Conservation (phyloP, 768 basidiomycete species). For the Lactarius quietus region DNA sequence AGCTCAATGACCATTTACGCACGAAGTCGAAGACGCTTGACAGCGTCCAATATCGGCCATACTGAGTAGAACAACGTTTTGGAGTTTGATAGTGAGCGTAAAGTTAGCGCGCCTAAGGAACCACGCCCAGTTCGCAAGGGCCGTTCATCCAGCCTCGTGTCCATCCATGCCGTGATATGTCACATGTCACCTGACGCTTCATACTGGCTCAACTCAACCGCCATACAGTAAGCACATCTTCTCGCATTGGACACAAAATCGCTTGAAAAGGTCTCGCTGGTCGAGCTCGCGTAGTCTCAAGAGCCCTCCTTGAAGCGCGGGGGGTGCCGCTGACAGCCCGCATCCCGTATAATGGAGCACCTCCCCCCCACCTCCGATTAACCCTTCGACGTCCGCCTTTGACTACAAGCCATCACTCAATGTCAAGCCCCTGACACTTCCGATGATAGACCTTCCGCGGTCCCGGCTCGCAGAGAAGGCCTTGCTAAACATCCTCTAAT, state of each 20-base stretch:
- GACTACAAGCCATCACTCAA: slow-evolving; percentile 86
- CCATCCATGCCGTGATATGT: too few species aligned
- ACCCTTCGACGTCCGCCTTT: slow-evolving; percentile 91
- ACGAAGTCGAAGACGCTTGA: neutral
- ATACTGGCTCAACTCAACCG: too few species aligned
- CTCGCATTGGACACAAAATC: too few species aligned
- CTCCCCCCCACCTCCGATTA: slow-evolving; percentile 68
- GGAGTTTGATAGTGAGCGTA: neutral
- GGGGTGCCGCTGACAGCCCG: slow-evolving; percentile 21
- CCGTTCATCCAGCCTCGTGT: too few species aligned
- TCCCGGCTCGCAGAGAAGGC: slow-evolving; percentile 85
- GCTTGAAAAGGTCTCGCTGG: slow-evolving; percentile 13
- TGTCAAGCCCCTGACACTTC: slow-evolving; percentile 85
- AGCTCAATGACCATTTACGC: neutral
- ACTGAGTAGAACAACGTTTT: neutral
- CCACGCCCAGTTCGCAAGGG: too few species aligned
- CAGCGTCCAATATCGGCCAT: neutral
- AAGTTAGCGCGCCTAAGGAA: neutral
- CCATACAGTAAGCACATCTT: too few species aligned
- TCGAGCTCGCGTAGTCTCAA: slow-evolving; percentile 6
- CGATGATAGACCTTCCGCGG: slow-evolving; percentile 80
- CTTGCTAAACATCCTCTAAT: too few species aligned
- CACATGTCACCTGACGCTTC: too few species aligned
- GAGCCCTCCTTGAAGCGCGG: neutral
- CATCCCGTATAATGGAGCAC: slow-evolving; percentile 19